These are phyloP conservation scores for Ascochyta lentis DNA, from an alignment of 2,329 filamentous ascomycete species.

Conservation along the genomic window DNA sequence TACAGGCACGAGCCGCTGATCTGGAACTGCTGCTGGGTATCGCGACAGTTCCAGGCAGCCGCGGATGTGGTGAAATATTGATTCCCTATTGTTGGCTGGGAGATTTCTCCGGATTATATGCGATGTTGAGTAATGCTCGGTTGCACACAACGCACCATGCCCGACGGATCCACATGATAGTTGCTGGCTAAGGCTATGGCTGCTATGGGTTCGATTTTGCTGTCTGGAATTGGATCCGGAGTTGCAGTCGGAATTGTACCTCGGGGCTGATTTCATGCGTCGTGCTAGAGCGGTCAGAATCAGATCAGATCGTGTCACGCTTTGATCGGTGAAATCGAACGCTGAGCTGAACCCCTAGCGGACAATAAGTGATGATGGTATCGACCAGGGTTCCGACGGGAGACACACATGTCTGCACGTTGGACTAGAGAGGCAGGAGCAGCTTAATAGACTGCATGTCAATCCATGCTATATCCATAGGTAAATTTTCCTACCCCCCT, in stretches of 20 bases:
- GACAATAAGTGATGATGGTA: not conserved
- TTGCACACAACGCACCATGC: not conserved
- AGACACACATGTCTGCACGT: not conserved
- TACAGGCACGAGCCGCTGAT: constrained; percentile 10
- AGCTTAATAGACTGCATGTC: not conserved
- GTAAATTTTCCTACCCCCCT: no score
- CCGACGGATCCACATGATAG: not conserved
- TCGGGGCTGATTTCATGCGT: constrained; percentile 14
- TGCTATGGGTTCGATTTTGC: not conserved
- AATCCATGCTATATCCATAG: no score
- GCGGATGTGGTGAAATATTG: not conserved
- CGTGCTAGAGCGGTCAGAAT: constrained; percentile 5
- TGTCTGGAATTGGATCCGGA: not conserved
- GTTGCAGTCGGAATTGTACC: constrained; percentile 5
- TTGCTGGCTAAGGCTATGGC: not conserved
- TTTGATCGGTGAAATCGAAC: constrained; percentile 25
- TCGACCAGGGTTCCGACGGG: not conserved
- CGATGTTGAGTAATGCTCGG: not conserved
- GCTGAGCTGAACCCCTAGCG: constrained; percentile 16
- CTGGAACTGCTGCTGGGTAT: constrained; percentile 2
- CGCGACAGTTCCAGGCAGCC: not conserved
- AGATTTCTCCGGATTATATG: not conserved
- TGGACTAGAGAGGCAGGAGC: not conserved
- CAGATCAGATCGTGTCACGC: constrained; percentile 28
- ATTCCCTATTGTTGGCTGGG: not conserved